A percentile compares a stretch with the other conserved stretches of the same genome.
phyloP scores from a whole-genome alignment of 768 basidiomycete species.

The Lentinula aciculospora region DNA sequence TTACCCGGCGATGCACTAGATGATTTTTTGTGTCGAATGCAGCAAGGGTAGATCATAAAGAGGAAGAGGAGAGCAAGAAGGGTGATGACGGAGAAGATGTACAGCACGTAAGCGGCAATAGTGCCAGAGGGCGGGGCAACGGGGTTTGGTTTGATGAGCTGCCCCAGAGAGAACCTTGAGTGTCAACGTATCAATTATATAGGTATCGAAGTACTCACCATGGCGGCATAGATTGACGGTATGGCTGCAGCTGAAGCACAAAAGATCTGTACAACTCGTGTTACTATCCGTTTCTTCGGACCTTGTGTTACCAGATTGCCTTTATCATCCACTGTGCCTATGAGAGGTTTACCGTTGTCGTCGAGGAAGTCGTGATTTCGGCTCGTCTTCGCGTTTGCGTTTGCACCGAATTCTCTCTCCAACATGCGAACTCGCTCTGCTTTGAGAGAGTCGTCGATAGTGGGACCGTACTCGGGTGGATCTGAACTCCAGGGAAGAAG shows the following conservation, averaged over 20 bases:
- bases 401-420: constrained; percentile 58
- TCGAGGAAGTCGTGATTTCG: constrained; percentile 27
- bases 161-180: constrained; percentile 7
- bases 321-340: constrained; percentile 55
- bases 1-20: constrained; percentile 11
- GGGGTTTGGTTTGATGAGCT: constrained; percentile 51
- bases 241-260: constrained; percentile 47
- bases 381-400: constrained; percentile 23
- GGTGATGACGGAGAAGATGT: constrained; percentile 49
- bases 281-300: constrained; percentile 49
- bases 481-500: constrained; percentile 51
- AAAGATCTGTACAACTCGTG: constrained; percentile 42
- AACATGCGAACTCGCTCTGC: constrained; percentile 70
- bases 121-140: constrained; percentile 52
- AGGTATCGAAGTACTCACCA: constrained; percentile 34
- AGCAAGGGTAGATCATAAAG: constrained; percentile 57
- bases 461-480: constrained; percentile 34
- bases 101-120: constrained; percentile 50
- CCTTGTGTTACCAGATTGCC: constrained; percentile 60
- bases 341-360: constrained; percentile 40
- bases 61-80: constrained; percentile 46
- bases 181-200: background rate
- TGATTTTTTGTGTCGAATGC: constrained; percentile 27
- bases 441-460: constrained; percentile 47
- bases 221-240: constrained; percentile 56